Conservation (phyloP, 2,329 filamentous ascomycete species). For the Ceratocystis harringtonii region DNA sequence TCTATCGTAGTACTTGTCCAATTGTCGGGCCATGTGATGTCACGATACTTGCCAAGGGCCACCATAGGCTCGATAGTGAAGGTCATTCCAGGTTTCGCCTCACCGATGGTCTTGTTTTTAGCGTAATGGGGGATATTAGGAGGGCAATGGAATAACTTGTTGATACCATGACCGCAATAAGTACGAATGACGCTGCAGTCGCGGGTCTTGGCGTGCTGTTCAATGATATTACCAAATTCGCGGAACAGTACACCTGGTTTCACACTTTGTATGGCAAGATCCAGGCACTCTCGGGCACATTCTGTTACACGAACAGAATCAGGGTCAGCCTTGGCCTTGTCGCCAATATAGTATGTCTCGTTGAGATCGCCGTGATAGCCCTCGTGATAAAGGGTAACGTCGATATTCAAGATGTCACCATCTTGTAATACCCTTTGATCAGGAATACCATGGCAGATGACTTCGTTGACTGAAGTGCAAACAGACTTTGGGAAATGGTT, state of each 20-base stretch:
- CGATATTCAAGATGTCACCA: conserved; percentile 93
- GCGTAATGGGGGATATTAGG: conserved; percentile 95
- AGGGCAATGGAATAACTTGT: conserved; percentile 80
- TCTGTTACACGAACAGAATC: conserved; percentile 86
- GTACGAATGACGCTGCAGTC: conserved; percentile 86
- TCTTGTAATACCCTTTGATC: conserved; percentile 77
- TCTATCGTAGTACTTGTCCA: conserved; percentile 94
- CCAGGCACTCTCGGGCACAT: conserved; percentile 72
- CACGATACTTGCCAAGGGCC: conserved; percentile 73
- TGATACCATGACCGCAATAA: conserved; percentile 93
- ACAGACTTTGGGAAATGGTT: conserved; percentile 95
- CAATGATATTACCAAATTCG: conserved; percentile 86
- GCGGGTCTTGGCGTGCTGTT: conserved; percentile 77
- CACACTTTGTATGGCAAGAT: conserved; percentile 79
- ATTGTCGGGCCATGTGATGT: conserved; percentile 96
- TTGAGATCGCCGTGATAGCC: conserved; percentile 95
- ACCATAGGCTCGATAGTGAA: conserved; percentile 99
- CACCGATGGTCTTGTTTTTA: conserved; percentile 93
- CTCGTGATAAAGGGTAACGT: conserved; percentile 84
- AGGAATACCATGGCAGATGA: conserved; percentile 97
- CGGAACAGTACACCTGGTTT: conserved; percentile 88
- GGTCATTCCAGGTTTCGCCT: conserved; percentile 91
- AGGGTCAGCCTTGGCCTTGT: conserved; percentile 67
- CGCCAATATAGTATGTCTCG: conserved; percentile 96
- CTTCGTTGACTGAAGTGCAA: conserved; percentile 90